phyloP scores from a whole-genome alignment of 1,139 yeast species.

The Pichia norvegensis region DNA sequence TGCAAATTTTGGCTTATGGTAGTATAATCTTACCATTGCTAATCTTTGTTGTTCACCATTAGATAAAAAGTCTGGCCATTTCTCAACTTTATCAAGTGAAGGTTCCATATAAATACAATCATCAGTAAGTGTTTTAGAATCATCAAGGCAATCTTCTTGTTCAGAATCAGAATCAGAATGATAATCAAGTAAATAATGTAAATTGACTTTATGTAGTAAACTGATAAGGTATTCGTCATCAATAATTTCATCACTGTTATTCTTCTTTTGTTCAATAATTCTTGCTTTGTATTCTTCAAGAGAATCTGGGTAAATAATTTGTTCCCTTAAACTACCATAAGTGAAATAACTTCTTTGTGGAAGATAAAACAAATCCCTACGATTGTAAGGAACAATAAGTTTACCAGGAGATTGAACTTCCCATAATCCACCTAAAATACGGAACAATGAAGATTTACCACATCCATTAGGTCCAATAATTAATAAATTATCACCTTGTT shows the following conservation, averaged over 20 bases:
- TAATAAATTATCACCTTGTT: slow-evolving; percentile 76
- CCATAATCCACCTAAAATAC: slow-evolving; percentile 92
- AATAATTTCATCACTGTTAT: slow-evolving; percentile 25
- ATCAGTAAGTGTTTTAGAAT: neutral
- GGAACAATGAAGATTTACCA: slow-evolving; percentile 85
- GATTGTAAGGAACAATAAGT: slow-evolving; percentile 57
- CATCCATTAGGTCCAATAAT: slow-evolving; percentile 96
- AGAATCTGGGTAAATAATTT: slow-evolving; percentile 79
- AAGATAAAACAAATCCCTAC: slow-evolving; percentile 68
- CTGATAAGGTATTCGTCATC: slow-evolving; percentile 57
- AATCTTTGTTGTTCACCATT: slow-evolving; percentile 90
- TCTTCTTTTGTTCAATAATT: slow-evolving; percentile 18
- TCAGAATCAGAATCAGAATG: slow-evolving; percentile 13
- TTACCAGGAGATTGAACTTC: slow-evolving; percentile 58
- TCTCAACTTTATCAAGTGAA: slow-evolving; percentile 54
- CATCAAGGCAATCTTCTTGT: slow-evolving; percentile 3
- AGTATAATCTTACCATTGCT: slow-evolving; percentile 89
- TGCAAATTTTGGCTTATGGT: slow-evolving; percentile 87
- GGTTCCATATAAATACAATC: slow-evolving; percentile 13
- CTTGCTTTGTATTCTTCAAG: slow-evolving; percentile 46
- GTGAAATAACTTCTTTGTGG: slow-evolving; percentile 91
- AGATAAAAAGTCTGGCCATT: slow-evolving; percentile 85
- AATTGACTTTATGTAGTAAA: slow-evolving; percentile 52
- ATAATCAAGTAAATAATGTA: slow-evolving; percentile 43
- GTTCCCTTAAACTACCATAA: slow-evolving; percentile 71